These are phyloP conservation scores for Colletotrichum sp. DNA, from an alignment of 2,329 filamentous ascomycete genomes.

Conservation along the genomic window DNA sequence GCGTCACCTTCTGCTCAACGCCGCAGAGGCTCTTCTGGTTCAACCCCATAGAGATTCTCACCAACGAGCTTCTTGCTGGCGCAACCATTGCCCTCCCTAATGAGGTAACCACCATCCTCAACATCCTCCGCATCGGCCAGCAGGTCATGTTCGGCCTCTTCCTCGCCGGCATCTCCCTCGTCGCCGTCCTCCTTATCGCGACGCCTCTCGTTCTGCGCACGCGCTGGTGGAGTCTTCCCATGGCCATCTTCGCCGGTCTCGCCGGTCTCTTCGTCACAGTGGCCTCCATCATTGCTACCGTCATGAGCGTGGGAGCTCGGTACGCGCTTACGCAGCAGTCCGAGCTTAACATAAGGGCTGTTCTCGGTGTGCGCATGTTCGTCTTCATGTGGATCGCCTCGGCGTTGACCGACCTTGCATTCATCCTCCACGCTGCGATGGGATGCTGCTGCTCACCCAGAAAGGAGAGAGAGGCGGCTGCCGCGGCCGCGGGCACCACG, in stretches of 20 bases:
- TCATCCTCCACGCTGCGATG: slow-evolving; percentile 74
- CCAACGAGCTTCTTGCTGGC: slow-evolving; percentile 79
- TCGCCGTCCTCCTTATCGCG: slow-evolving; percentile 74
- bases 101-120: slow-evolving; percentile 74
- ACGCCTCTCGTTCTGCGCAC: slow-evolving; percentile 59
- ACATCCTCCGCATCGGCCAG: slow-evolving; percentile 75
- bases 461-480: not conserved
- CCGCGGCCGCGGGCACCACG: not conserved
- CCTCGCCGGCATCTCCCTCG: slow-evolving; percentile 72
- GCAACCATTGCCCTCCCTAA: slow-evolving; percentile 83
- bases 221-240: slow-evolving; percentile 67
- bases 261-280: slow-evolving; percentile 71
- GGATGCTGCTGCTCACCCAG: slow-evolving; percentile 71
- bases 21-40: slow-evolving; percentile 84
- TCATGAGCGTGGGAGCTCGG: slow-evolving; percentile 82
- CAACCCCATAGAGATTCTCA: slow-evolving; percentile 83
- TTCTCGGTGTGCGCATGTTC: slow-evolving; percentile 77
- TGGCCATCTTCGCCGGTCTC: slow-evolving; percentile 72
- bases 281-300: slow-evolving; percentile 77
- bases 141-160: slow-evolving; percentile 92
- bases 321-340: slow-evolving; percentile 74
- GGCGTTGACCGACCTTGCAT: slow-evolving; percentile 70
- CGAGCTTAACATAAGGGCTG: slow-evolving; percentile 77
- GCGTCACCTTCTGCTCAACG: slow-evolving; percentile 77
- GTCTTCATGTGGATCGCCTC: slow-evolving; percentile 89